phyloP scores from a whole-genome alignment of 2,329 filamentous ascomycete genomes.

The Dactylonectria macrodidyma region DNA sequence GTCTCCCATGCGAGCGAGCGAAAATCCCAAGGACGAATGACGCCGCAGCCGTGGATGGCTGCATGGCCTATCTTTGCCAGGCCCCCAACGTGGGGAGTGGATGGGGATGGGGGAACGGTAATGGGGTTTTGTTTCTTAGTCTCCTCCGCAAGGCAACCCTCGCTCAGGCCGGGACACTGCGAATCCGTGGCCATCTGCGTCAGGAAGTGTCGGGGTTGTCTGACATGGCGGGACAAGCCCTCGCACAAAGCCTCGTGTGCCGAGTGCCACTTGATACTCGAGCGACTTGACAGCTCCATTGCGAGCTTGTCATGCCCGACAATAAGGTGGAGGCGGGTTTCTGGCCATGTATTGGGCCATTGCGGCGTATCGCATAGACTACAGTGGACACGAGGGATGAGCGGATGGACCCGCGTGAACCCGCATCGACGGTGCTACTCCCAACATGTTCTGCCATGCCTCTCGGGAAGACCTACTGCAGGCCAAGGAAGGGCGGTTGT shows the following conservation, averaged over 20 bases:
- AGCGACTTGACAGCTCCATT: constrained; percentile 14
- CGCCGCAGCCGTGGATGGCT: constrained; percentile 26
- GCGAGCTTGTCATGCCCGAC: not conserved
- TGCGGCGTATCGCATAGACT: constrained; percentile 5
- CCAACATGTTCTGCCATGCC: constrained; percentile 4
- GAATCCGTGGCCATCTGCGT: not conserved
- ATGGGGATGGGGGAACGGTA: constrained; percentile 12
- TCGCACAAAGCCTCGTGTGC: constrained; percentile 8
- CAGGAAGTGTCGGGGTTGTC: not conserved
- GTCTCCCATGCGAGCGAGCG: constrained; percentile 13
- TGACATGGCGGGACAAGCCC: not conserved
- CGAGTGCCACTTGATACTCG: constrained; percentile 4
- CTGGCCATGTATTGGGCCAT: constrained; percentile 12
- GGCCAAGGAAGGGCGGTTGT: not conserved
- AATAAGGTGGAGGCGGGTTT: constrained; percentile 1
- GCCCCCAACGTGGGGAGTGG: constrained; percentile 37
- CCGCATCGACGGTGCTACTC: constrained; percentile 7
- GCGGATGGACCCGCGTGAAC: constrained; percentile 28
- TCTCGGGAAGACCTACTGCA: constrained; percentile 11
- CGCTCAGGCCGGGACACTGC: constrained; percentile 1
- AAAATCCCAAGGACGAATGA: constrained; percentile 21
- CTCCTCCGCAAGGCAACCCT: not conserved
- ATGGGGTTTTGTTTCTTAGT: not conserved
- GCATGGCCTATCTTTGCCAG: constrained; percentile 33
- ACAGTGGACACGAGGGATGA: constrained; percentile 18